Base-by-base conservation (phyloP, 495 filamentous ascomycete species). In the Hamigera avellanea region DNA sequence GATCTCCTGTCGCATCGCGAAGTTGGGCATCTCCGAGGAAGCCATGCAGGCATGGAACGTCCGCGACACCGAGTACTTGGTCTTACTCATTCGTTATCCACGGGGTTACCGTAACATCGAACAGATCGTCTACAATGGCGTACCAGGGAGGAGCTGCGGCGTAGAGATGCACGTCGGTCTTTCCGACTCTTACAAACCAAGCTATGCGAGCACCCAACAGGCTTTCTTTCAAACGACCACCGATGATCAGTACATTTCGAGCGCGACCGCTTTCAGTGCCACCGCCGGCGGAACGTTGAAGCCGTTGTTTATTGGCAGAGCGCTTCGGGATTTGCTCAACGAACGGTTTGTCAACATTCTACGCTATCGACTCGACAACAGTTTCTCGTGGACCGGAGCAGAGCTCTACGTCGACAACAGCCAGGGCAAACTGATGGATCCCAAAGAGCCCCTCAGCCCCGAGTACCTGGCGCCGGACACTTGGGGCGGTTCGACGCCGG, bases 31-130 rank as follows among this genome's bases (percentile, higher is more conserved):
- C 18, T 86, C 86, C 2, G 68, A 81, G 18, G 83, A 88, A 42
- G 81, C 75, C 1, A 67, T 81, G 56, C 69, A 76, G 43, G 81
- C 85, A 10, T 96, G 89, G 89, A 65, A 78, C 35, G 53, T 96
- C 13, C 49, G 70, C 10, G 52, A 61, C 0, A 53, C 60, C 0
- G 76, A 93, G 17, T 91, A 91, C 48, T 52, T 95, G 28, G 73
- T 93, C 5, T 63, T 93, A 5, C 66, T 95, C 10, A 68, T 94
- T n/a, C 69, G 73, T 32, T 88, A 80, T 45, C 54, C 62, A 0
- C 45, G 50, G 18, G 62, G 57, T 1, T 95, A 93, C 57, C 50
- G 46, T 9, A 48, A 59, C 19, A 49, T 84, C 19, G 61, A 78
- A 10, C 43, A 64, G 29, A 53, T 78, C n/a, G 26, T 63, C 21